Evolutionary conservation across 1,284 basidiomycete species (phyloP).

Genomic region (Ustilago bromivora): DNA sequence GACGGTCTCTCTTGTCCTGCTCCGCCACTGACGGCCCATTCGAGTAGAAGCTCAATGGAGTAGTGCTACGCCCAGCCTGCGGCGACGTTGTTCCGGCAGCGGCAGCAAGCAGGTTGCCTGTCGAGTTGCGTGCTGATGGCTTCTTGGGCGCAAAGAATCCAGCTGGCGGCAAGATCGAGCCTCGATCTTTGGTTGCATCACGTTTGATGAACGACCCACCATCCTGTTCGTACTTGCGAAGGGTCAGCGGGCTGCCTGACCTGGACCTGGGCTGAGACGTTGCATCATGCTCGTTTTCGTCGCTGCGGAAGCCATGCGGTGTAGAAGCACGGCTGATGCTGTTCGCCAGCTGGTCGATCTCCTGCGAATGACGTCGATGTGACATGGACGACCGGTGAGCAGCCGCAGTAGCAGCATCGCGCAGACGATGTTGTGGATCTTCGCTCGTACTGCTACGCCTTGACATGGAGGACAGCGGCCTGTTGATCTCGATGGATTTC

Average conservation of each 20-base stretch:
- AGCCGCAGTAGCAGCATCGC: conserved; percentile 43
- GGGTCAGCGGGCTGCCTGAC: conserved; percentile 22
- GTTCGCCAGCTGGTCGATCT: conserved; percentile 34
- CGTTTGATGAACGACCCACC: conserved; percentile 37
- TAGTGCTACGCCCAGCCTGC: conserved; percentile 21
- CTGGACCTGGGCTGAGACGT: conserved; percentile 9
- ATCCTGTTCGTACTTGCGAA: conserved; percentile 28
- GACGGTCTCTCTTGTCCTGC: background rate
- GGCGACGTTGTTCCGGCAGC: conserved; percentile 1
- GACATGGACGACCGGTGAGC: conserved; percentile 29
- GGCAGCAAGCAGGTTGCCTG: conserved; percentile 22
- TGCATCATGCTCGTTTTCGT: conserved; percentile 26
- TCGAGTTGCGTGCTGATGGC: conserved; percentile 31
- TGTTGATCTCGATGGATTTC: conserved; percentile 21
- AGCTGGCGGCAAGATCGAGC: conserved; percentile 56
- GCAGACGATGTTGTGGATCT: conserved; percentile 23
- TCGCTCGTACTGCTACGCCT: conserved; percentile 33
- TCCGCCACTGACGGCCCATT: background rate
- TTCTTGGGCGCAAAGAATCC: conserved; percentile 58
- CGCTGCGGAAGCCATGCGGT: conserved; percentile 28
- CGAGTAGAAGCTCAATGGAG: conserved; percentile 34
- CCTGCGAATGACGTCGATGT: conserved; percentile 26
- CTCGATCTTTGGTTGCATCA: conserved; percentile 23
- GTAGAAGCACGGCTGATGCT: conserved; percentile 36
- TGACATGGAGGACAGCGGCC: conserved; percentile 28